Evolutionary conservation across 805 yeast genomes (phyloP).

Genomic region (Nakazawaea siamensis): DNA sequence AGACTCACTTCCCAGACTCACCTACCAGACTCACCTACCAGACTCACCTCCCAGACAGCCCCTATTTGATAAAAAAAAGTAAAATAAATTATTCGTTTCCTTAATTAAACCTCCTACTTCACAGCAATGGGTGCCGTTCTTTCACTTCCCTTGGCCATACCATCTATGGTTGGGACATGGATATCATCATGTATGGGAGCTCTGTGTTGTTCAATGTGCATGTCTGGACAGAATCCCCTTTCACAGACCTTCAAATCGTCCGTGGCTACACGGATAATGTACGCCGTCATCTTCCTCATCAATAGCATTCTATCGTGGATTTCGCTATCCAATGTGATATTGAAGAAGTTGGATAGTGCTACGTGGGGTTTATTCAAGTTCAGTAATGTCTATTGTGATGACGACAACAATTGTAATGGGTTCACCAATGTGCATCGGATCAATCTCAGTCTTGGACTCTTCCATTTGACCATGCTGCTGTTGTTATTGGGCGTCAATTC

Average conservation of each 20-base stretch:
- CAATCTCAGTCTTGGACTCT: conserved; percentile 76
- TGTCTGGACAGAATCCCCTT: conserved; percentile 25
- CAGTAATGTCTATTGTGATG: conserved; percentile 53
- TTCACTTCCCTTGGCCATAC: conserved; percentile 59
- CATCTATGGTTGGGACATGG: conserved; percentile 49
- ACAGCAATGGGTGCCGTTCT: conserved; percentile 63
- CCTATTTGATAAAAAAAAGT: too few species aligned
- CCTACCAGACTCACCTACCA: too few species aligned
- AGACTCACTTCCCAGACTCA: too few species aligned
- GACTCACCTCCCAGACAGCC: too few species aligned
- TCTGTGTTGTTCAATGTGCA: conserved; percentile 63
- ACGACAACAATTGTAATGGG: conserved; percentile 74
- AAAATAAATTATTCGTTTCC: too few species aligned
- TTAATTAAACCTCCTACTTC: too few species aligned
- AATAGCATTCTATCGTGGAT: conserved; percentile 89
- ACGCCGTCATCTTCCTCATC: conserved; percentile 68
- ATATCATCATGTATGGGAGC: conserved; percentile 77
- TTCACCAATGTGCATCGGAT: conserved; percentile 92
- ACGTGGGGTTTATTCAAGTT: conserved; percentile 61
- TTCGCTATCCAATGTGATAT: conserved; percentile 76
- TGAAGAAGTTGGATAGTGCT: conserved; percentile 62
- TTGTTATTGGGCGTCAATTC: conserved; percentile 69
- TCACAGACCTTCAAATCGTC: conserved; percentile 51
- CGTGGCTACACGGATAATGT: conserved; percentile 76
- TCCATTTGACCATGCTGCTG: conserved; percentile 66